Evolutionary conservation across 306 rosid genomes (phyloP), one percentile per base, ranked within the genome.

Genomic region (Inga laurina): DNA sequence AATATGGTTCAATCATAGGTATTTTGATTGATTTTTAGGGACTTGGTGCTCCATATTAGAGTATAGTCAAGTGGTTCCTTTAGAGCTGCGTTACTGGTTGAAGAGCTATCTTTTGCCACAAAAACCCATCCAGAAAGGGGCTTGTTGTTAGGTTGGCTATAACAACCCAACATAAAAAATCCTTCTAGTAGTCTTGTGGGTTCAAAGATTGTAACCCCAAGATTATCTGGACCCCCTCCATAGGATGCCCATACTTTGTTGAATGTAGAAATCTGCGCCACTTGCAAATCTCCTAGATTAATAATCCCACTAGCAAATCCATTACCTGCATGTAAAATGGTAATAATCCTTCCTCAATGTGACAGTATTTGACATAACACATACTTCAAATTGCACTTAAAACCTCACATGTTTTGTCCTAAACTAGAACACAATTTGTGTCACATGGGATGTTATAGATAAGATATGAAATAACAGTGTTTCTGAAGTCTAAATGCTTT

Each of bases 171-270:
- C 84, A 83, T 82, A n/a, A 66, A 81, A 73, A 91, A 89, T 12
- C 90, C 92, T 21, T 84, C 79, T 0, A 91, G 91, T 52, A 91
- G 35, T 9, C 76, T 68, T 6, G 82, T 78, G 8, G 94, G 94
- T 57, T 91, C 94, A 46, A 79, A 91, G 81, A 91, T 84, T 56
- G 88, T 82, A 5, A 90, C 92, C 12, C 94, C 94, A 6, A 59
- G 14, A 22, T 22, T 59, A 9, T 59, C 34, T 9, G 66, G 66
- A n/a, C 66, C 66, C 6, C 66, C 66, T 59, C 22, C 66, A 59
- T 22, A 59, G 14, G 66, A 59, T 59, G 34, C 9, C 66, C 66
- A 59, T 11, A 59, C 66, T 59, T 22, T 59, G 66, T 59, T 59
- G 15, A 22, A 59, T 9, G 70, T 13, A 21, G 69, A 37, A 57